A percentile compares a stretch with the other conserved stretches of the same genome.
phyloP scores from a whole-genome alignment of 441 rosid genomes.

The Croton laevigatus region DNA sequence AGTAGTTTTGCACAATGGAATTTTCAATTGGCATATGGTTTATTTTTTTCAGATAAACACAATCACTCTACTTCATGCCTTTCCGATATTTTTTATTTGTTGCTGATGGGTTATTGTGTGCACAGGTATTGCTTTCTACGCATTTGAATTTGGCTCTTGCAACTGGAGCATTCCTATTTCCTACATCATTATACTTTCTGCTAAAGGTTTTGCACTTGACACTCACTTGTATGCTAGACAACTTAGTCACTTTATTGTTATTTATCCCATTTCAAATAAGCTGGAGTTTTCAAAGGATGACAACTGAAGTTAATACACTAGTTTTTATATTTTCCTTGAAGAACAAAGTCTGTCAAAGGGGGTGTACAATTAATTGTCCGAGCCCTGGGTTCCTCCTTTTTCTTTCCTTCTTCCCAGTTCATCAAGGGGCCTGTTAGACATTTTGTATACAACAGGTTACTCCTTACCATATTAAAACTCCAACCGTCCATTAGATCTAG shows the following conservation, averaged over 20 bases:
- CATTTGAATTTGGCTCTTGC: constrained; percentile 60
- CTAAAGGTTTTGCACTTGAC: constrained; percentile 55
- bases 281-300: background rate
- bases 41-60: no score
- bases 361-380: background rate
- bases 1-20: background rate
- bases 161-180: constrained; percentile 81
- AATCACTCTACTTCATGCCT: background rate
- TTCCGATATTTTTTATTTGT: constrained; percentile 14
- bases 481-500: background rate
- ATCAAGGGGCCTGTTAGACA: background rate
- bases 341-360: background rate
- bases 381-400: background rate
- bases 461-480: no score
- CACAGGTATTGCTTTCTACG: constrained; percentile 84
- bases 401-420: background rate
- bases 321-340: background rate
- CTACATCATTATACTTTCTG: constrained; percentile 80
- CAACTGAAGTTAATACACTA: background rate
- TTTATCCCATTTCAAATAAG: constrained; percentile 6
- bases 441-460: background rate
- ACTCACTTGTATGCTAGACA: constrained; percentile 10
- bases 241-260: constrained; percentile 9
- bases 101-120: constrained; percentile 35
- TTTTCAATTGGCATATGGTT: no score